phyloP scores from a whole-genome alignment of 2,329 filamentous ascomycete species.

The Fusarium burgessii region DNA sequence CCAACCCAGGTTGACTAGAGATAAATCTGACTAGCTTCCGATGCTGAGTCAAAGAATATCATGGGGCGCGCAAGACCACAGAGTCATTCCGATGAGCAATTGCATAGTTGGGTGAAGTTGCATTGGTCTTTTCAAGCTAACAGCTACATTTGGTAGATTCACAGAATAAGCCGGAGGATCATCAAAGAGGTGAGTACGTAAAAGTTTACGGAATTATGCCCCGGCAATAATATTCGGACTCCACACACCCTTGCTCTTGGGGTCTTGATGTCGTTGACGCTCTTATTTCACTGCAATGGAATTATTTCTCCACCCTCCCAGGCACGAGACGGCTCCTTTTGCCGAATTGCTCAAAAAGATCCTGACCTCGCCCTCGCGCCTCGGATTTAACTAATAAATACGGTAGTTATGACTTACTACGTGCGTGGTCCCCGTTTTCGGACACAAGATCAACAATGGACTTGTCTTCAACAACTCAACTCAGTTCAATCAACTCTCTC shows the following conservation, averaged over 20 bases:
- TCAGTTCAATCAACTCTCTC: conserved; percentile 2
- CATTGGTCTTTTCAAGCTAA: not conserved
- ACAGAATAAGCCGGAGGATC: not conserved
- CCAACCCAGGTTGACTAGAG: not conserved
- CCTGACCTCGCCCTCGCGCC: conserved; percentile 22
- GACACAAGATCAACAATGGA: conserved; percentile 4
- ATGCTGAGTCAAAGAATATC: not conserved
- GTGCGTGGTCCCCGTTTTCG: conserved; percentile 27
- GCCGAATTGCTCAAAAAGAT: conserved; percentile 20
- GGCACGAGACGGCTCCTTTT: conserved; percentile 26
- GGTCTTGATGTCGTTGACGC: conserved; percentile 32
- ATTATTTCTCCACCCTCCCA: conserved; percentile 37
- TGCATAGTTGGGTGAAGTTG: not conserved
- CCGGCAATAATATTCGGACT: conserved; percentile 40
- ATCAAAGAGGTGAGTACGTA: conserved; percentile 14
- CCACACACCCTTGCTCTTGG: conserved; percentile 28
- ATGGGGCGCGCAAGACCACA: not conserved
- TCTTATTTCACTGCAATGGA: conserved; percentile 15
- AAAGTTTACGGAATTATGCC: conserved; percentile 38
- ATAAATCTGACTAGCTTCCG: not conserved
- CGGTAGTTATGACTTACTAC: conserved; percentile 25
- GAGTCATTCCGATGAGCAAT: conserved; percentile 1
- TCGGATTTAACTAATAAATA: conserved; percentile 15
- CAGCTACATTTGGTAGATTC: not conserved
- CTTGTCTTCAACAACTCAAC: not conserved